Evolutionary conservation across 345 rosid genomes (phyloP), one percentile per base, ranked within the genome.

Genomic region (Eucalyptus rudis): DNA sequence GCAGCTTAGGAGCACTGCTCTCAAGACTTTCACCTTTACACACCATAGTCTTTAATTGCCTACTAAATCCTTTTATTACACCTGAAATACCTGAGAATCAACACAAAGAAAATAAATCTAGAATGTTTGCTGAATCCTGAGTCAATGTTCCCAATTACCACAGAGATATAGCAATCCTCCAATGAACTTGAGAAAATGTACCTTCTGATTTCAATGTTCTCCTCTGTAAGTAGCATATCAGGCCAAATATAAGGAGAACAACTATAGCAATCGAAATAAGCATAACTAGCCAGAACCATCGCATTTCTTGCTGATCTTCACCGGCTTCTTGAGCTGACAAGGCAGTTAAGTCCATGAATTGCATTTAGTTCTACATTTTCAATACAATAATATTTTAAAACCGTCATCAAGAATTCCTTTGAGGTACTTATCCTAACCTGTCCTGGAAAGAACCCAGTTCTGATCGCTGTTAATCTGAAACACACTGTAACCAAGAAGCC

Each of bases 391-490:
- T 31, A 31, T 10, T 58, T 66, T 31, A 66, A 66, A 66, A 66
- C 79, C 24, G 11, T 66, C 22, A 66, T 66, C 22, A 66, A 31
- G 44, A 58, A 43, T 49, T 44, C 62, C 88, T 20, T 6, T 56
- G 76, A 31, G 47, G 59, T 3, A 44, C 6, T 87, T 29, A 52
- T 76, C 27, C 87, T 2, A 85, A 91, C 94, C 92, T 54, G 90
- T 49, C 17, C 29, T 87, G 33, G 95, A 93, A 89, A 95, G 95
- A 79, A 22, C 88, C 95, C 95, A 92, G 43, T 93, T 62, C 14
- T 90, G 66, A 83, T 95, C 95, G 86, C 86, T 87, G 14, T 71
- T 6, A 15, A 93, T 91, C 40, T 89, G 89, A 90, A 90, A 95
- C 7, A 89, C 93, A 40, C 0, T 56, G 83, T 92, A 95, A 71